Evolutionary conservation across 208 protist species (phyloP).

Genomic region (Crithidia expoeki): DNA sequence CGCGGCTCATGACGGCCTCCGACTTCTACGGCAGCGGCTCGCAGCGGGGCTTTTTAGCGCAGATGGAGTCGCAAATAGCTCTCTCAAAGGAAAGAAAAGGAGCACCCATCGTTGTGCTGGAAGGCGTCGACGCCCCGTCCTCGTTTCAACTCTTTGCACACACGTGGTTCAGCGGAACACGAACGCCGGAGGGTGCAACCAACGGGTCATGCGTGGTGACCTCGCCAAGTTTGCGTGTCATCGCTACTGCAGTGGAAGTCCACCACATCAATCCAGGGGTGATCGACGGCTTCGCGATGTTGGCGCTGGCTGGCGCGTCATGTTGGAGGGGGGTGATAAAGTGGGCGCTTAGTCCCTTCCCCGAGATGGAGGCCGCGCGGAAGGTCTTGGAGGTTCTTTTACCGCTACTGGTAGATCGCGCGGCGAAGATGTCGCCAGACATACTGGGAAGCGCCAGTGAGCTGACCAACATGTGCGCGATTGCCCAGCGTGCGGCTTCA

Average conservation of each 20-base stretch:
- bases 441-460: conserved; percentile 22
- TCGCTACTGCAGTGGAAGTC: conserved; percentile 20
- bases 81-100: neutral
- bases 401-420: conserved; percentile 37
- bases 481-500: conserved; percentile 33
- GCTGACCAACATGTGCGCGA: conserved; percentile 32
- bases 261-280: conserved; percentile 17
- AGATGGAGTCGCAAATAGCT: neutral
- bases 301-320: conserved; percentile 23
- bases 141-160: conserved; percentile 30
- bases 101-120: conserved; percentile 25
- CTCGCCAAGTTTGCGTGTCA: conserved; percentile 12
- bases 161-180: conserved; percentile 18
- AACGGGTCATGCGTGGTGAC: conserved; percentile 13
- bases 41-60: conserved; percentile 34
- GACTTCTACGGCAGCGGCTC: conserved; percentile 71
- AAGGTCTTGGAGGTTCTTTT: conserved; percentile 40
- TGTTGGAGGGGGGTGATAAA: conserved; percentile 15
- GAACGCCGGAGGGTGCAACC: conserved; percentile 9
- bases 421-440: conserved; percentile 24
- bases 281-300: conserved; percentile 28
- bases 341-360: conserved; percentile 11
- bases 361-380: conserved; percentile 20
- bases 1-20: conserved; percentile 53
- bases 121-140: conserved; percentile 23